A percentile compares a stretch with the other conserved stretches of the same genome.
phyloP scores from a whole-genome alignment of 1,139 yeast species.

The Zhuliangozyma parablackwelliae region DNA sequence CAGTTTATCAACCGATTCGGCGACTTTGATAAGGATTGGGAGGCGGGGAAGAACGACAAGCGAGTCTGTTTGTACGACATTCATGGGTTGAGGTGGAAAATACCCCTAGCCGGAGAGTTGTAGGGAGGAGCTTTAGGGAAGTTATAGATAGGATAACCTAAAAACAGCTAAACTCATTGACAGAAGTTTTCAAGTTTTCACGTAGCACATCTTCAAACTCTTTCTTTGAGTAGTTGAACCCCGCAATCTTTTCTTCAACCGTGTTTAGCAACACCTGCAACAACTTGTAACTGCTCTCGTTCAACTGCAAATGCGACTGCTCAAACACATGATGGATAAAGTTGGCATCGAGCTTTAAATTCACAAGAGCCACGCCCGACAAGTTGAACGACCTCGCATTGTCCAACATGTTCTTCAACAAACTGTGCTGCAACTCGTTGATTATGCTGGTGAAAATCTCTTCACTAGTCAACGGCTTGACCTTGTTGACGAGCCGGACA shows the following conservation, averaged over 20 bases:
- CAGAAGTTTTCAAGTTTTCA: conserved; percentile 27
- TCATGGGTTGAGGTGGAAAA: conserved; percentile 50
- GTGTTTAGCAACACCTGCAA: conserved; percentile 31
- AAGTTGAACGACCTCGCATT: conserved; percentile 22
- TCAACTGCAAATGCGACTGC: conserved; percentile 31
- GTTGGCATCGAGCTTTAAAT: conserved; percentile 35
- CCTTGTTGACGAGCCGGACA: conserved; percentile 37
- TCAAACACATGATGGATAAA: conserved; percentile 42
- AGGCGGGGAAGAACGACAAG: conserved; percentile 1
- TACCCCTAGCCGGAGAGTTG: conserved; percentile 43
- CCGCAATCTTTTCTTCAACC: conserved; percentile 24
- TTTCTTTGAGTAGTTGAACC: conserved; percentile 15
- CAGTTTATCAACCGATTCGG: conserved; percentile 46
- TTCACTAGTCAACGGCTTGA: conserved; percentile 40
- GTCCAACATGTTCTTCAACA: conserved; percentile 32
- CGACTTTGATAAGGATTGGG: conserved; percentile 36
- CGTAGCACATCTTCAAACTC: conserved; percentile 29
- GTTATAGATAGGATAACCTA: not conserved
- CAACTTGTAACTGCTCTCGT: conserved; percentile 33
- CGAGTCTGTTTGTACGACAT: conserved; percentile 30
- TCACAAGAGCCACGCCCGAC: conserved; percentile 13
- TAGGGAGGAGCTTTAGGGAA: conserved; percentile 8
- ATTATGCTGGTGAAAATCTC: conserved; percentile 35
- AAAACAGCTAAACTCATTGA: conserved; percentile 27
- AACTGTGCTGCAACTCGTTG: conserved; percentile 37